Evolutionary conservation across 306 rosid species (phyloP).

Genomic region (Prinsepia uniflora): DNA sequence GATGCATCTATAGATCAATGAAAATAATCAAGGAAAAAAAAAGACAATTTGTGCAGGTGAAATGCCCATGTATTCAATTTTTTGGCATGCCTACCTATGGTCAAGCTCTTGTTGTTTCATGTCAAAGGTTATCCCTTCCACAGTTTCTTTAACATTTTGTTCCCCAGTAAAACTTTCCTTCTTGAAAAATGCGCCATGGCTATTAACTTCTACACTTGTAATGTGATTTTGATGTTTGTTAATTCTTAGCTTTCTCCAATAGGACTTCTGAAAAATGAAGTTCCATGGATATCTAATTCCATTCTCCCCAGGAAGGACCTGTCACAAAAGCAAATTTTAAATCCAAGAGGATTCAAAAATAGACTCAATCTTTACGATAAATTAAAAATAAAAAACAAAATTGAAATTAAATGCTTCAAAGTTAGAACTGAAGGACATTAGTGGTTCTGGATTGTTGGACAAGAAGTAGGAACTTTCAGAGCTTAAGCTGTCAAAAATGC

Average conservation of each 20-base stretch:
- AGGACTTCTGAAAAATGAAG: constrained; percentile 52
- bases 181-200: constrained; percentile 25
- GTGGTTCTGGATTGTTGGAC: constrained; percentile 1
- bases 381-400: neutral
- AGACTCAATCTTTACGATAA: neutral
- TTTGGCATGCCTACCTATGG: constrained; percentile 54
- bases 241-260: constrained; percentile 46
- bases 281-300: constrained; percentile 73
- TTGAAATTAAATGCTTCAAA: too few species aligned
- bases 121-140: constrained; percentile 77
- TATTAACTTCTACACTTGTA: constrained; percentile 33
- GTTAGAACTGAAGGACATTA: neutral
- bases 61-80: constrained; percentile 20
- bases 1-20: constrained; percentile 66
- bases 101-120: constrained; percentile 96
- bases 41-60: constrained; percentile 13
- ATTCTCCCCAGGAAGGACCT: constrained; percentile 89
- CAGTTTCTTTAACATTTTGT: constrained; percentile 38
- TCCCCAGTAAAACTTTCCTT: constrained; percentile 31
- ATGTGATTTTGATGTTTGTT: constrained; percentile 20
- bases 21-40: constrained; percentile 10
- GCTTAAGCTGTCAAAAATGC: neutral
- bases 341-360: neutral
- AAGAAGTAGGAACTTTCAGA: neutral
- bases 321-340: constrained; percentile 20